phyloP scores from a whole-genome alignment of 169 alveolate species.

The Plasmodium fragile region DNA sequence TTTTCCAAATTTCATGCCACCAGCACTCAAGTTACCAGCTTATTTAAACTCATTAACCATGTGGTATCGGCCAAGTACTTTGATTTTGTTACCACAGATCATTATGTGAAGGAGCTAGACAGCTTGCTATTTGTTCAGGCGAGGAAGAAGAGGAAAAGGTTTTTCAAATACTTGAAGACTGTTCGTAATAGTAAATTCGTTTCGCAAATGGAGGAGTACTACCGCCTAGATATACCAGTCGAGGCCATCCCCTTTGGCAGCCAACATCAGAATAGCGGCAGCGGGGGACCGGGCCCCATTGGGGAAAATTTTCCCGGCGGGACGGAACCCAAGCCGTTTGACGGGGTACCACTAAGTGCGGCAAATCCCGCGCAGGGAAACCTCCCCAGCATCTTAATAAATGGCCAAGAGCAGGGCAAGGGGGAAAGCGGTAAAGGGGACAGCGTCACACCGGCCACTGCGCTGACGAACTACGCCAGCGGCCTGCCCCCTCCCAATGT shows the following conservation, averaged over 20 bases:
- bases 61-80: slow-evolving; percentile 42
- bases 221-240: slow-evolving; percentile 27
- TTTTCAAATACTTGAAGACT: slow-evolving; percentile 33
- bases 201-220: slow-evolving; percentile 61
- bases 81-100: slow-evolving; percentile 35
- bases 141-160: slow-evolving; percentile 31
- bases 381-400: slow-evolving; percentile 3
- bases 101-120: slow-evolving; percentile 71
- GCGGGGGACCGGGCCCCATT: neutral
- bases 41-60: slow-evolving; percentile 56
- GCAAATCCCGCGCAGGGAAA: neutral
- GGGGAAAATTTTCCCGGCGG: neutral
- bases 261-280: neutral
- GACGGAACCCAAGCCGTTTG: neutral
- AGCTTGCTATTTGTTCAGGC: slow-evolving; percentile 15
- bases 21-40: neutral
- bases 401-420: neutral
- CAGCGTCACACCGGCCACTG: neutral
- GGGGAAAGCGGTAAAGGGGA: neutral
- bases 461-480: neutral
- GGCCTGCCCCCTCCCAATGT: neutral
- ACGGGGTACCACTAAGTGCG: neutral
- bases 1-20: slow-evolving; percentile 70
- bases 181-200: slow-evolving; percentile 55
- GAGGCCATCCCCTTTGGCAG: neutral